These are phyloP conservation scores for Noccaea bulbosa DNA, from an alignment of 345 rosid genomes.

Conservation along the genomic window DNA sequence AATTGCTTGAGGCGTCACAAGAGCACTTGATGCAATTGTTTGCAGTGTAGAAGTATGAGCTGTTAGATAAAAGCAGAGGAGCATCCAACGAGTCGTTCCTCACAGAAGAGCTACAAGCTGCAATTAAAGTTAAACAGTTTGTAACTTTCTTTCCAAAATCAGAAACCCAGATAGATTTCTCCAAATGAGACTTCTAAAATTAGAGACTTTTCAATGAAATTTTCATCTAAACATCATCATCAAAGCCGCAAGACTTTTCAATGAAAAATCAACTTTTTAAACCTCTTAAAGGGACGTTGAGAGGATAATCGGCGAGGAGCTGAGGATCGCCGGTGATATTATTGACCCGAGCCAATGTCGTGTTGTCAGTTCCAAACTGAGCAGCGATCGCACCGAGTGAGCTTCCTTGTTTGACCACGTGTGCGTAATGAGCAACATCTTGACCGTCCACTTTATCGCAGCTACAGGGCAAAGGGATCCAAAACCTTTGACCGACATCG, in stretches of 20 bases:
- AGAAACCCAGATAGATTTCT: background rate
- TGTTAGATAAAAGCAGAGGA: constrained; percentile 55
- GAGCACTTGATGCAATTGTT: constrained; percentile 66
- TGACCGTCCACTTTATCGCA: constrained; percentile 54
- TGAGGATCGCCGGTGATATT: constrained; percentile 42
- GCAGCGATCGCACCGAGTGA: constrained; percentile 51
- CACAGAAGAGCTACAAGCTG: constrained; percentile 77
- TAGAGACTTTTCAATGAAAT: constrained; percentile 1
- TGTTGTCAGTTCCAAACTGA: constrained; percentile 49
- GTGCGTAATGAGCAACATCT: constrained; percentile 62
- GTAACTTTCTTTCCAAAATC: constrained; percentile 11
- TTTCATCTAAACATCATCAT: constrained; percentile 10
- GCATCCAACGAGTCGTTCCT: constrained; percentile 53
- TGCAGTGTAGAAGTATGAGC: constrained; percentile 63
- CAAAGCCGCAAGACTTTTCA: constrained; percentile 13
- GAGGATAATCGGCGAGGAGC: constrained; percentile 47
- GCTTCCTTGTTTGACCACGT: constrained; percentile 53
- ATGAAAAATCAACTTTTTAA: background rate
- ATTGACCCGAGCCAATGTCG: constrained; percentile 49
- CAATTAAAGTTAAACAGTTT: constrained; percentile 12
- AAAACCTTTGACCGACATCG: constrained; percentile 43
- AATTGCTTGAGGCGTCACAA: constrained; percentile 60
- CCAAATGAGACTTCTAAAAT: constrained; percentile 5
- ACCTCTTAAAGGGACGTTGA: constrained; percentile 73
- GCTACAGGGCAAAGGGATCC: constrained; percentile 76